These are phyloP conservation scores for Lotmaria passim DNA, from an alignment of 208 protist species.

Conservation along the genomic window DNA sequence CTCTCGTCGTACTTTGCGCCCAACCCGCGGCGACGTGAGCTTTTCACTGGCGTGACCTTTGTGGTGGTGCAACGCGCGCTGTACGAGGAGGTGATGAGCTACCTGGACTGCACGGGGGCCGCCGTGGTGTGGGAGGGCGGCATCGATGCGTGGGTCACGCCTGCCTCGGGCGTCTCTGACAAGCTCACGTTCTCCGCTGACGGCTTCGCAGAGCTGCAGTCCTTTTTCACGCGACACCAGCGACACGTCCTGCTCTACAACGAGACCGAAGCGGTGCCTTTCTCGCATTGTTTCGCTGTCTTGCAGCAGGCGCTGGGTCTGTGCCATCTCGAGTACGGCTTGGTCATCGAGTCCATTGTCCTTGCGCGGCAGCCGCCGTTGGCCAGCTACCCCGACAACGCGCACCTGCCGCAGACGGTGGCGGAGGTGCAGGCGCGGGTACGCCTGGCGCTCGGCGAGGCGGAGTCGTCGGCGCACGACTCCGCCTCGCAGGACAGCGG, in stretches of 20 bases:
- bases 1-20: conserved; percentile 33
- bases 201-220: conserved; percentile 15
- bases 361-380: conserved; percentile 25
- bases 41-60: conserved; percentile 61
- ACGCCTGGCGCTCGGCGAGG: conserved; percentile 5
- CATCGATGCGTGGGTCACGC: background rate
- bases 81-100: conserved; percentile 58
- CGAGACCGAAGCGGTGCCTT: conserved; percentile 50
- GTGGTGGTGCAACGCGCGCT: conserved; percentile 65
- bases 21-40: conserved; percentile 38
- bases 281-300: conserved; percentile 35
- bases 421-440: conserved; percentile 30
- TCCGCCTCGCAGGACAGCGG: conserved; percentile 11
- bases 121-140: conserved; percentile 51
- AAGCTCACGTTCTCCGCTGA: background rate
- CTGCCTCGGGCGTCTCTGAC: background rate
- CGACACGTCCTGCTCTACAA: conserved; percentile 68
- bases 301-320: conserved; percentile 47
- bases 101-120: conserved; percentile 56
- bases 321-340: conserved; percentile 57
- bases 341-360: conserved; percentile 51
- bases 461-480: background rate
- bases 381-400: conserved; percentile 18
- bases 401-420: conserved; percentile 22
- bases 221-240: conserved; percentile 49